Percentiles rank a stretch among this genome's conserved stretches.
These are phyloP conservation scores for Yamadazyma nakazawae DNA, from an alignment of 805 yeast species.

Conservation along the genomic window DNA sequence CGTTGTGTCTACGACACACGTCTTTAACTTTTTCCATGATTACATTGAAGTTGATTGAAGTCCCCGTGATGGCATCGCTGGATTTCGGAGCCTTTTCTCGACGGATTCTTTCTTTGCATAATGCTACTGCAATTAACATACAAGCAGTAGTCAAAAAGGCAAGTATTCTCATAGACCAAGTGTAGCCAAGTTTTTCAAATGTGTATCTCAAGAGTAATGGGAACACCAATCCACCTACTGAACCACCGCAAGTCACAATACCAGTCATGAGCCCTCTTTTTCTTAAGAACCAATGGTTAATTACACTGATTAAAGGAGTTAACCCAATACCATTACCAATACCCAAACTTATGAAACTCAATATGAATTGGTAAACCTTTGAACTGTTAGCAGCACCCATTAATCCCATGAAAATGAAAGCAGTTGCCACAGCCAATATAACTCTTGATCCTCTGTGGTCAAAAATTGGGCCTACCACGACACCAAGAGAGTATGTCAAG, in stretches of 20 bases:
- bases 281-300: constrained; percentile 62
- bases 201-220: constrained; percentile 52
- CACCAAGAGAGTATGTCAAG: constrained; percentile 46
- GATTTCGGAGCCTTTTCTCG: constrained; percentile 5
- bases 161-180: constrained; percentile 56
- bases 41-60: neutral
- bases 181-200: constrained; percentile 48
- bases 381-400: constrained; percentile 56
- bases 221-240: constrained; percentile 61
- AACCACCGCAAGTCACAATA: constrained; percentile 63
- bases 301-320: constrained; percentile 58
- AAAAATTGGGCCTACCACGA: constrained; percentile 57
- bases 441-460: constrained; percentile 56
- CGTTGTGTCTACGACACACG: constrained; percentile 7
- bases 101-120: constrained; percentile 27
- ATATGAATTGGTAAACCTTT: constrained; percentile 55
- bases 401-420: constrained; percentile 45
- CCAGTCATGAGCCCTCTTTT: constrained; percentile 60
- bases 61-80: neutral
- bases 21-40: neutral
- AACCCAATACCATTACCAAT: constrained; percentile 56
- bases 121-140: constrained; percentile 19
- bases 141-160: constrained; percentile 30
- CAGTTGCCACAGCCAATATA: constrained; percentile 42
- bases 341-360: constrained; percentile 56